phyloP scores from a whole-genome alignment of 108 stramenopile species.

The Seminavis robusta region DNA sequence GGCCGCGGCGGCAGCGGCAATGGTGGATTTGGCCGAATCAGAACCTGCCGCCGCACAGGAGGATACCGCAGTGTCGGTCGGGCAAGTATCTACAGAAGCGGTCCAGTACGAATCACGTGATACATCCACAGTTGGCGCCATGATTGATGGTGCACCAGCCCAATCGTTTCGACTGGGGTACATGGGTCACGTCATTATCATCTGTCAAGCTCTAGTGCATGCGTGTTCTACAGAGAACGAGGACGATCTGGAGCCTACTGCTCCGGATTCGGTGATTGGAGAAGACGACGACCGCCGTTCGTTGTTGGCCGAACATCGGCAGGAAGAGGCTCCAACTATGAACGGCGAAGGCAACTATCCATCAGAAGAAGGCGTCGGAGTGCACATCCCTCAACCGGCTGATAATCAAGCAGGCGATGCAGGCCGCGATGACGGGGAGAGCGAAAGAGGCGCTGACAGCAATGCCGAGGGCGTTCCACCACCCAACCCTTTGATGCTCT shows the following conservation, averaged over 20 bases:
- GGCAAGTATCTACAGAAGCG: neutral
- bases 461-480: constrained; percentile 9
- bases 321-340: too few species aligned
- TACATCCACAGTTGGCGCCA: constrained; percentile 2
- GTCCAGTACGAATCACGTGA: constrained; percentile 4
- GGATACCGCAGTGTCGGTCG: neutral
- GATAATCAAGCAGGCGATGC: neutral
- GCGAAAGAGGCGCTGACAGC: neutral
- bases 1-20: neutral
- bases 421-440: neutral
- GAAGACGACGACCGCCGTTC: too few species aligned
- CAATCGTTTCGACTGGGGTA: constrained; percentile 72
- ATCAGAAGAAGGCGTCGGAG: too few species aligned
- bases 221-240: constrained; percentile 51
- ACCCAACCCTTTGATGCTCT: constrained; percentile 21
- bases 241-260: neutral
- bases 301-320: too few species aligned
- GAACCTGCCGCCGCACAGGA: neutral
- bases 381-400: too few species aligned
- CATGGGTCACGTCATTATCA: constrained; percentile 96
- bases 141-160: constrained; percentile 10
- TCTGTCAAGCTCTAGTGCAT: constrained; percentile 89
- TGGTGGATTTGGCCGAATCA: constrained; percentile 1
- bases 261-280: too few species aligned
- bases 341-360: too few species aligned